Conservation (phyloP, 1,284 basidiomycete species). For the Leccinum fallax region DNA sequence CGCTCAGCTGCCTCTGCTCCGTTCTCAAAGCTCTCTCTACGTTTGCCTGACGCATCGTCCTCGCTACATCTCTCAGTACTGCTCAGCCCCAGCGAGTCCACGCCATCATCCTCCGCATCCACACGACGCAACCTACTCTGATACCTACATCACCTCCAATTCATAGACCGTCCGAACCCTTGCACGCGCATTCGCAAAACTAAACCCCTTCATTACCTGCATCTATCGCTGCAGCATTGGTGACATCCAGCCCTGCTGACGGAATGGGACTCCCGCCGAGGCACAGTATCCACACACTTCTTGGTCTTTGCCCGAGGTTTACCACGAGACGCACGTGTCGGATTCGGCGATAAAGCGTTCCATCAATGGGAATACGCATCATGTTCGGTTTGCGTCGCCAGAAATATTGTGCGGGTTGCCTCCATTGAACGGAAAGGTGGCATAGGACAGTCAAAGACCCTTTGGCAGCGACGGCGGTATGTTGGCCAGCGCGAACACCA, state of each 20-base stretch:
- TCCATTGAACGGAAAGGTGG: slow-evolving; percentile 10
- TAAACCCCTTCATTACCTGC: too few relatives aligned
- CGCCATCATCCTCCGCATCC: not conserved
- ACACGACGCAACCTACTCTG: not conserved
- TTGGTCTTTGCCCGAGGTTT: too few relatives aligned
- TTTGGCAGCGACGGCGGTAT: not conserved
- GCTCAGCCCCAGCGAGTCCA: slow-evolving; percentile 9
- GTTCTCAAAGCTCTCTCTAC: slow-evolving; percentile 43
- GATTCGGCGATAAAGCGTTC: slow-evolving; percentile 18
- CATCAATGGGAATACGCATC: slow-evolving; percentile 23
- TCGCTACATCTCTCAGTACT: slow-evolving; percentile 12
- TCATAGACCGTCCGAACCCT: too few relatives aligned
- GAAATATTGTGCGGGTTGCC: slow-evolving; percentile 26
- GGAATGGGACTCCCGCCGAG: too few relatives aligned
- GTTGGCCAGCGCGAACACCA: not conserved
- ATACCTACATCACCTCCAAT: too few relatives aligned
- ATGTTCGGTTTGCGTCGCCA: slow-evolving; percentile 35
- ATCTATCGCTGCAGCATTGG: too few relatives aligned
- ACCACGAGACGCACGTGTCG: not conserved
- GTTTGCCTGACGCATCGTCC: slow-evolving; percentile 33
- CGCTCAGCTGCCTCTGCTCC: slow-evolving; percentile 29
- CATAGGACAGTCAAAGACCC: not conserved
- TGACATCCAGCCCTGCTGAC: too few relatives aligned
- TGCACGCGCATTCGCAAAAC: too few relatives aligned
- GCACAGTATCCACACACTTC: too few relatives aligned